phyloP scores from a whole-genome alignment of 768 basidiomycete genomes.

The Boletellus emodensis region DNA sequence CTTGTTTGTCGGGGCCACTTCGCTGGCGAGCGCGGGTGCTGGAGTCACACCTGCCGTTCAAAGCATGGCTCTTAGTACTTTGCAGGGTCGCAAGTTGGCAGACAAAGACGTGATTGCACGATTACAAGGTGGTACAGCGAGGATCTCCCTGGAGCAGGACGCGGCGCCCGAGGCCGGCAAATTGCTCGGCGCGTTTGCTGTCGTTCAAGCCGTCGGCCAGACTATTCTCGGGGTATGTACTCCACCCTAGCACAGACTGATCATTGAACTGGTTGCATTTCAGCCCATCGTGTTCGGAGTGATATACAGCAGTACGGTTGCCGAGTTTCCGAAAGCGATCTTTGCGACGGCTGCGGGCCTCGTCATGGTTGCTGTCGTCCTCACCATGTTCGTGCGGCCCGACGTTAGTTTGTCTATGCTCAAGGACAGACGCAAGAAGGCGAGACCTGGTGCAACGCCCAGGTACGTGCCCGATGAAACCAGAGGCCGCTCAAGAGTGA shows the following conservation, averaged over 20 bases:
- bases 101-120: constrained; percentile 36
- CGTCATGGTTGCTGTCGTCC: constrained; percentile 44
- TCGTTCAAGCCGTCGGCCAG: constrained; percentile 62
- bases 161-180: constrained; percentile 45
- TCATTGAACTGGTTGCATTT: constrained; percentile 9
- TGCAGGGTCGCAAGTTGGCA: constrained; percentile 32
- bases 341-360: constrained; percentile 59
- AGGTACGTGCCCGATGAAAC: constrained; percentile 15
- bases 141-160: constrained; percentile 11
- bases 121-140: constrained; percentile 2
- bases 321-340: constrained; percentile 61
- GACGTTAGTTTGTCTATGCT: constrained; percentile 23
- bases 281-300: constrained; percentile 69
- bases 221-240: constrained; percentile 49
- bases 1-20: constrained; percentile 57
- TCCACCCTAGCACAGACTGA: constrained; percentile 6
- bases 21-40: constrained; percentile 60
- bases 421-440: constrained; percentile 11
- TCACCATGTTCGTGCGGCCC: constrained; percentile 43
- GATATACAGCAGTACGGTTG: constrained; percentile 63
- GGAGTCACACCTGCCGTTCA: constrained; percentile 68
- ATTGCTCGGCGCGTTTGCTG: constrained; percentile 68
- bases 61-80: constrained; percentile 69
- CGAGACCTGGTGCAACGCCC: background rate
- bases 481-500: constrained; percentile 31